Conservation (phyloP, 148 eudicot genomes). For the Tetragonia tetragonoides region DNA sequence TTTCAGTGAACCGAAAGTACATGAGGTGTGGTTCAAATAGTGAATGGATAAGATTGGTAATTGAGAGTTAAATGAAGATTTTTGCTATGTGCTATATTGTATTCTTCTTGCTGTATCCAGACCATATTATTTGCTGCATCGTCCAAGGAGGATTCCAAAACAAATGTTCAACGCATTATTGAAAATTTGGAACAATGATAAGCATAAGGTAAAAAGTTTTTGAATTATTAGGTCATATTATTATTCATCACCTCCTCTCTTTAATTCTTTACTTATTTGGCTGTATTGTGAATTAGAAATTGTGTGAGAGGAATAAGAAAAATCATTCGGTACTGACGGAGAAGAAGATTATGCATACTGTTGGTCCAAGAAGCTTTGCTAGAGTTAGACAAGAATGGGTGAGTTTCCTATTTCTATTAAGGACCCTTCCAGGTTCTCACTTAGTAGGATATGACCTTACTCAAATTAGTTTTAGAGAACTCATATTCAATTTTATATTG, state of each 20-base stretch:
- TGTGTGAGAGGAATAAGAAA: not conserved
- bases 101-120: too few species aligned
- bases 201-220: too few species aligned
- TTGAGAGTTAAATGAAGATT: too few species aligned
- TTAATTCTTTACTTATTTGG: too few species aligned
- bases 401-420: not conserved
- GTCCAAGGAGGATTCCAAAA: not conserved
- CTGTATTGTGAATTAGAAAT: not conserved
- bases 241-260: not conserved
- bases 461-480: too few species aligned
- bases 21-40: too few species aligned
- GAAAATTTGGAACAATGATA: slow-evolving; percentile 4
- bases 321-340: not conserved
- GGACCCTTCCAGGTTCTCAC: too few species aligned
- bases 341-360: slow-evolving; percentile 11
- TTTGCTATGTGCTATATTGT: too few species aligned
- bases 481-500: too few species aligned
- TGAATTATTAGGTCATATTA: not conserved
- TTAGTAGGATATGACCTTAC: too few species aligned
- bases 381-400: slow-evolving; percentile 9
- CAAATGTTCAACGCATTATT: not conserved
- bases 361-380: slow-evolving; percentile 15
- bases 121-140: not conserved
- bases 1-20: too few species aligned
- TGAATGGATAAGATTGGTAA: too few species aligned